Percentiles rank a stretch among this genome's conserved stretches.
These are phyloP conservation scores for Stachybotrys elegans DNA, from an alignment of 2,329 filamentous ascomycete genomes.

Conservation along the genomic window DNA sequence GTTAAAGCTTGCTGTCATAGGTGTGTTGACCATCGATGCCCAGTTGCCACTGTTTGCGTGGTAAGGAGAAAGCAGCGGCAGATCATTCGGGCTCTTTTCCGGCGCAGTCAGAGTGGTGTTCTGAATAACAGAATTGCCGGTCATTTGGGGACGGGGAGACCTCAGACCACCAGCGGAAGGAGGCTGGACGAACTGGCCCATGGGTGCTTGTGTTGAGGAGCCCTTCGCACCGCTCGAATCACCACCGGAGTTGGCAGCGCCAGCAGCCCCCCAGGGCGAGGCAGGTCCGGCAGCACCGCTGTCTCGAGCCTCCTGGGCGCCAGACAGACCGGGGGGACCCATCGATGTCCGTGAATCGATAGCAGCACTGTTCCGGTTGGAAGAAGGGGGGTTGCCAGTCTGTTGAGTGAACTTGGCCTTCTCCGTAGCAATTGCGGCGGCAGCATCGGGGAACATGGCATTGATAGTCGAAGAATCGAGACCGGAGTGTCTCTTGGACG, in stretches of 20 bases:
- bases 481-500: constrained; percentile 88
- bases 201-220: constrained; percentile 71
- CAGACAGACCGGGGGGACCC: constrained; percentile 68
- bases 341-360: constrained; percentile 74
- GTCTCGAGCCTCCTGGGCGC: constrained; percentile 34
- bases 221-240: constrained; percentile 61
- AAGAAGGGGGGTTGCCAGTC: constrained; percentile 82
- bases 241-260: constrained; percentile 44
- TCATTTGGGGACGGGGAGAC: constrained; percentile 69
- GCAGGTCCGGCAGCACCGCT: constrained; percentile 24
- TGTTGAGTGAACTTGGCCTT: constrained; percentile 97
- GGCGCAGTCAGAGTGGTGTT: constrained; percentile 71
- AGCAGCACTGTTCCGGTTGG: constrained; percentile 85
- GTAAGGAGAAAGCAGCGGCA: constrained; percentile 83
- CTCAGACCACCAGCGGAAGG: constrained; percentile 68
- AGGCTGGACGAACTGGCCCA: constrained; percentile 93
- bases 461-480: constrained; percentile 92
- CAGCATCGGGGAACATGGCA: constrained; percentile 98
- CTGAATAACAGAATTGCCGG: constrained; percentile 68
- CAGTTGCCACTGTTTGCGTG: constrained; percentile 81
- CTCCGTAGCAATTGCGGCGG: constrained; percentile 95
- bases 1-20: constrained; percentile 85
- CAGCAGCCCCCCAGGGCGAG: constrained; percentile 71
- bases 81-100: constrained; percentile 63
- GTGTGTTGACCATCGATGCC: constrained; percentile 98